Base-by-base conservation (phyloP, 2,329 filamentous ascomycete species). In the Fusarium fracticaudum region DNA sequence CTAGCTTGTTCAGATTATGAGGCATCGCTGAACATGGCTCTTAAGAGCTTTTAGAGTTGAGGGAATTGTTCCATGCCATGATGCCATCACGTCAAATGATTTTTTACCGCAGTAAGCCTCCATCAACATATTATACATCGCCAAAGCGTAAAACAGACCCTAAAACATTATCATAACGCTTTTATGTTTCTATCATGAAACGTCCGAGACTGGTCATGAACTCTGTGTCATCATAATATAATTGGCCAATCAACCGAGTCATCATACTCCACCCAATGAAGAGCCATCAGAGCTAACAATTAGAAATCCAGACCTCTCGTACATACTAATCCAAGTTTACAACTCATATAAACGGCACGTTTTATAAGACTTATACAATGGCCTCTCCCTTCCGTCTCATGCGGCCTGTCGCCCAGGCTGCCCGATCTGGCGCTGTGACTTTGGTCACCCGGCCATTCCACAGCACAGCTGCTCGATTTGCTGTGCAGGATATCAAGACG, bases 401-500 rank as follows among this genome's bases (percentile, higher is more conserved):
- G 48, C 71, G 76, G 12, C 71, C 78, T 13, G 58, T 75, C n/a
- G 64, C 57, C 4, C 76, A 73, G 57, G 59, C 74, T 55, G 65
- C 71, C 37, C 77, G 78, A 24, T 69, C 72, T 17, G 64, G 69
- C 14, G 53, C 60, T 11, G 29, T 60, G 26, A 62, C 70, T 33
- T 53, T 72, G 24, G 55, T 53, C 40, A 60, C 71, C 5, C 75
- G 79, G 50, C 67, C 57, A 10, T 84, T 83, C 67, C 81, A 82
- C 73, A 84, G 82, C 41, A 81, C 85, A 37, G 60, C 80, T 20
- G 78, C 78, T 71, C 86, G 83, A 64, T 82, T 86, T 79, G 84
- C 80, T 74, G 87, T 89, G 65, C 83, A 86, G 76, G 80, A 85
- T 64, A 77, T 86, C 57, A 74, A 79, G 60, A 83, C 69, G 85